Base-by-base conservation (phyloP, 202 grass and related monocot species). In the Tripidium arundinaceum region DNA sequence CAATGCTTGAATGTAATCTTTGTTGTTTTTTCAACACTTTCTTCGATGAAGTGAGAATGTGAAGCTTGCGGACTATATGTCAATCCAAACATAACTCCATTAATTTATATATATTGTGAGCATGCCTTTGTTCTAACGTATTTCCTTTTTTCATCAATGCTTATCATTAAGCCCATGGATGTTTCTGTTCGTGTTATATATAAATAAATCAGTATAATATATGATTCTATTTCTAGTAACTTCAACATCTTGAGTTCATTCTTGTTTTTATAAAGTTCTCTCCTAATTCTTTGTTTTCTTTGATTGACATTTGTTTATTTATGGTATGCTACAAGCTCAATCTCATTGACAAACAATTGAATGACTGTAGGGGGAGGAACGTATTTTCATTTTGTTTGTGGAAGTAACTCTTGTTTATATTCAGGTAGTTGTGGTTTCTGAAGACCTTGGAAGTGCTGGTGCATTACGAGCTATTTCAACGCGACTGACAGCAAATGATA, bases 391-490 rank as follows among this genome's bases (percentile, higher is more conserved):
- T 27, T 79, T 74, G 28, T 62, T 82, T 81, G 25, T 76, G 36
- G 31, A 75, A 73, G 76, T 59, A 81, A 83, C 21, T 78, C 24
- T 14, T 62, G 25, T 38, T 41, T 78, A n/a, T 76, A 58, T 45
- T 81, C 77, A 98, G 92, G 95, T 95, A 84, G 84, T 81, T 57
- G 81, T 88, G 62, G 90, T 94, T 11, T 64, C 92, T 65, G 90
- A 85, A 79, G 95, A 93, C 87, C 77, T 98, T 89, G 95, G 92
- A 79, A 98, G 88, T 83, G 92, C 92, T 80, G 92, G 86, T 76
- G 95, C 95, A 24, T 77, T 98, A 69, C 84, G 92, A 41, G 76
- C 83, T 89, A 89, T 98, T 86, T 84, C 88, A 40, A 86, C 84
- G 83, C 62, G 87, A 13, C 84, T 98, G 72, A 87, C 71, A 45